Base-by-base conservation (phyloP, 495 filamentous ascomycete species). In the Penicillium psychrofluorescens region DNA sequence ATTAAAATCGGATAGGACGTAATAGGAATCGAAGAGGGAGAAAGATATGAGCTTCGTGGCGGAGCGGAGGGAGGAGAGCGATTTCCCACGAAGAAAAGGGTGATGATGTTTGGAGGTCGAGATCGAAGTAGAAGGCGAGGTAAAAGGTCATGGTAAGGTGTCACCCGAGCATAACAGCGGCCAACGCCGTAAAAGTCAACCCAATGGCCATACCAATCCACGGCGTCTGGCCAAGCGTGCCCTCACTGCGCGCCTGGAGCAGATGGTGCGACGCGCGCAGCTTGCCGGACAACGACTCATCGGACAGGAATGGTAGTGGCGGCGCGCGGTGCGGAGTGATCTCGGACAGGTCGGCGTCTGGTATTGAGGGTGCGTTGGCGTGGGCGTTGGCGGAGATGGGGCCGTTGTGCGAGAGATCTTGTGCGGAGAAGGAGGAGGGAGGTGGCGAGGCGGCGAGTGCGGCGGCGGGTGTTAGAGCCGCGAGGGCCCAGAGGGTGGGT, bases 191-290 rank as follows among this genome's bases (percentile, higher is more conserved):
- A 38, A 61, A 71, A 15, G 66, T 68, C 40, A 73, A 40, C 22
- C 70, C 70, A 39, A 73, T 68, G 11, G 64, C 70, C 68, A 71
- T 71, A 16, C 70, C 70, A 40, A 70, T 69, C 70, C 70, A 73
- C 29, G 70, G 70, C 1, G 70, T 66, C 44, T 73, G 67, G 15
- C 70, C 70, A 0, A 73, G 54, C 8, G 62, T 64, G 27, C 70
- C 70, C 46, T 73, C 70, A 44, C 66, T 73, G 45, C 69, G 57
- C 32, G 58, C 65, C 40, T 56, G 58, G 34, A 66, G 58, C 8
- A 63, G 37, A 43, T 58, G 41, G 9, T 51, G 43, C 29, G 49
- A 44, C 22, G 14, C 29, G 38, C 42, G 38, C 32, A 12, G 22
- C 41, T 43, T 29, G 31, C 12, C 35, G 22, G 22, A 22, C 22